phyloP scores from a whole-genome alignment of 1,284 basidiomycete species.

The Pisolithus thermaeus region DNA sequence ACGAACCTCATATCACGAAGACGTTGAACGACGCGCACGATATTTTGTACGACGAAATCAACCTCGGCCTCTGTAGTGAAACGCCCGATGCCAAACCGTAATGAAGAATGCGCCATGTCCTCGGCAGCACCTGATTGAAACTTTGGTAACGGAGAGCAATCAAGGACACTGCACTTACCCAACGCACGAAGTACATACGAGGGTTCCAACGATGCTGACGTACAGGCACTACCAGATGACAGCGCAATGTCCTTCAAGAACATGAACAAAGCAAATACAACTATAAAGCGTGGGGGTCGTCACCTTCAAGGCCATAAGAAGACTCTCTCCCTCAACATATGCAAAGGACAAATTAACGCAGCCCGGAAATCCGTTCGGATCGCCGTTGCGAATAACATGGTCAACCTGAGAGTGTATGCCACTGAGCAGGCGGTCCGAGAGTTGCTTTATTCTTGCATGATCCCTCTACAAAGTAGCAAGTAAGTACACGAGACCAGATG shows the following conservation, averaged over 20 bases:
- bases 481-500: constrained; percentile 8
- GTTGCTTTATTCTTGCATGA: constrained; percentile 67
- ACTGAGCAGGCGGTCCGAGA: constrained; percentile 81
- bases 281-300: constrained; percentile 24
- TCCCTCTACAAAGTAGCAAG: constrained; percentile 56
- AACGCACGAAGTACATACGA: constrained; percentile 97
- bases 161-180: constrained; percentile 39
- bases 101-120: constrained; percentile 98
- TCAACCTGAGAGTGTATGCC: constrained; percentile 83
- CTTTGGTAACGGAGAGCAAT: constrained; percentile 2
- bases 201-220: constrained; percentile 96
- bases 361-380: constrained; percentile 81
- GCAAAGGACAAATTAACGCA: constrained; percentile 96
- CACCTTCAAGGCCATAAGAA: constrained; percentile 98
- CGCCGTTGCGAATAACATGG: constrained; percentile 92
- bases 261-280: constrained; percentile 1
- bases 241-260: constrained; percentile 81
- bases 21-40: constrained; percentile 76
- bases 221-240: constrained; percentile 97
- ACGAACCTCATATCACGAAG: constrained; percentile 64
- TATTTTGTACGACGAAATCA: constrained; percentile 90
- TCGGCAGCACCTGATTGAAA: constrained; percentile 74
- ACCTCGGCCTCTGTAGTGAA: constrained; percentile 98
- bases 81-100: constrained; percentile 96
- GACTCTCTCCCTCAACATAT: constrained; percentile 96